A percentile compares a stretch with the other conserved stretches of the same genome.
Conservation (phyloP, 768 basidiomycete species). For the Pisolithus microcarpus region DNA sequence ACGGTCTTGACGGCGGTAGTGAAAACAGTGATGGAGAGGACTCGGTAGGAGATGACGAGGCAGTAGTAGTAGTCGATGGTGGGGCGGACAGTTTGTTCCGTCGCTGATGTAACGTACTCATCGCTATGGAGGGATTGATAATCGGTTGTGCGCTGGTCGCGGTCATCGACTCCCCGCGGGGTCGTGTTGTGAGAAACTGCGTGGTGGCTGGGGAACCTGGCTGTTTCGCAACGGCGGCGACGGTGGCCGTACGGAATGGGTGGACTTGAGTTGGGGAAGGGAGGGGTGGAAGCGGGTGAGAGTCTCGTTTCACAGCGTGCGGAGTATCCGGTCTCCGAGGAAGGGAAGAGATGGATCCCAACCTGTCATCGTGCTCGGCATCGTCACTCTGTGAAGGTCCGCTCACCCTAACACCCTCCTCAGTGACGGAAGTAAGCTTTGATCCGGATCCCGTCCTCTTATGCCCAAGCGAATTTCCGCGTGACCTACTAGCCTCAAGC, state of each 20-base stretch:
- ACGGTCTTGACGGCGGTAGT: slow-evolving; percentile 22
- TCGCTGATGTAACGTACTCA: slow-evolving; percentile 65
- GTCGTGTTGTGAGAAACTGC: slow-evolving; percentile 39
- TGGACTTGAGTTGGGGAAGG: slow-evolving; percentile 38
- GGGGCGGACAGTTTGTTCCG: slow-evolving; percentile 61
- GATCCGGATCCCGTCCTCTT: slow-evolving; percentile 48
- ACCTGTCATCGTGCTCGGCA: slow-evolving; percentile 17
- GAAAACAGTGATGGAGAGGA: slow-evolving; percentile 32
- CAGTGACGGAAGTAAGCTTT: slow-evolving; percentile 53
- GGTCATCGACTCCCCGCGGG: slow-evolving; percentile 50
- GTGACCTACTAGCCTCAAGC: slow-evolving; percentile 35
- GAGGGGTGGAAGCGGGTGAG: slow-evolving; percentile 62
- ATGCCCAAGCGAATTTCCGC: slow-evolving; percentile 47
- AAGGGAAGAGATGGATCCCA: slow-evolving; percentile 24
- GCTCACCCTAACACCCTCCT: slow-evolving; percentile 44
- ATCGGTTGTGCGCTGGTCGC: slow-evolving; percentile 28
- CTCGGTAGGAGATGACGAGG: slow-evolving; percentile 32
- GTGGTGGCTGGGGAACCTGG: slow-evolving; percentile 44
- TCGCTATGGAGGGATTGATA: slow-evolving; percentile 52
- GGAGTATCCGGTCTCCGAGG: slow-evolving; percentile 35
- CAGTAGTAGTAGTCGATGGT: slow-evolving; percentile 27
- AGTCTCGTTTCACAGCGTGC: slow-evolving; percentile 40
- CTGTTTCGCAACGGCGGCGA: slow-evolving; percentile 24
- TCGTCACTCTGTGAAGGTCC: slow-evolving; percentile 23
- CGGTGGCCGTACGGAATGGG: slow-evolving; percentile 22